Base-by-base conservation (phyloP, 1,139 yeast genomes). In the Suhomyces taliae region DNA sequence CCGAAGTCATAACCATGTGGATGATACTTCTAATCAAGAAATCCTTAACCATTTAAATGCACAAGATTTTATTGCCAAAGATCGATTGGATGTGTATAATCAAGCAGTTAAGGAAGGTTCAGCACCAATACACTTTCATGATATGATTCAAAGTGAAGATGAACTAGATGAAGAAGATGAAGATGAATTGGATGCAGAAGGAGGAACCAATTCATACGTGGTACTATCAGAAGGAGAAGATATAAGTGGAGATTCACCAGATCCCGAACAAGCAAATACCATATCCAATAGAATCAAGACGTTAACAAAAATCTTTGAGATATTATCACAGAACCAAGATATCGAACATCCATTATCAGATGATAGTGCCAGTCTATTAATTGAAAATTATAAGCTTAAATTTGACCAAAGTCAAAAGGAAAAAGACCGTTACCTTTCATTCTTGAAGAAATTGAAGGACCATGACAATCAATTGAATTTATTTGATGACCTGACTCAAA, bases 261-360 rank as follows among this genome's bases (percentile, higher is more conserved):
- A 40, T 4, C 49, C 47, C 12, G 49, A 14, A 2, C 15, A 49
- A 14, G 40, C 44, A 9, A 46, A 52, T 15, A 42, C 52, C 6
- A 51, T 55, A 19, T 53, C 57, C 7, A 44, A 54, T 8, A 44
- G 56, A 35, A 50, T 53, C 26, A 56, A 53, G 37, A 52, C 56
- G 10, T 46, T 56, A 44, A 83, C 82, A 56, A 85, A 83, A 53
- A 76, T 88, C 1, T 74, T 74, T 81, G 54, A 84, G 80, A 27
- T 83, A 6, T 59, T 75, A 11, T 73, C 78, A 12, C 60, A 83
- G 8, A 85, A 85, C 52, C 85, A 86, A 45, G 90, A 85, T 50
- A 77, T 91, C n/a, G 95, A 89, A 53, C 79, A 88, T 59, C 99
- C 99, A 0, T 81, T 95, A 12, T 91, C 98, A 56, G 75, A 76